Evolutionary conservation across 345 rosid genomes (phyloP).

Genomic region (Erodium maritimum): DNA sequence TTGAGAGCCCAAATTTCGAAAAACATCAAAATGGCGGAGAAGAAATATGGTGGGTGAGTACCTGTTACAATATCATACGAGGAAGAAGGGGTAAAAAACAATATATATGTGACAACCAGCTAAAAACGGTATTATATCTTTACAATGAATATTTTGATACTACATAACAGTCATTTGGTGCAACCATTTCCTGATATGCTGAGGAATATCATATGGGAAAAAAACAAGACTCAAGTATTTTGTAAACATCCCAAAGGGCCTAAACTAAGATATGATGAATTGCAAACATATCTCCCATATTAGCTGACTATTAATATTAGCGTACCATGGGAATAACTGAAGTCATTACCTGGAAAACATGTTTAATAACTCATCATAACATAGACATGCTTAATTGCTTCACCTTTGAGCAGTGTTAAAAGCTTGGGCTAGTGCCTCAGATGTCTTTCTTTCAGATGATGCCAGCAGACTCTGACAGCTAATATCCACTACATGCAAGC

Average conservation of each 20-base stretch:
- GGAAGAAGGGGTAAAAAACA: constrained; percentile 8
- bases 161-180: not conserved
- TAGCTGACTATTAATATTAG: not conserved
- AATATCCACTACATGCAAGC: constrained; percentile 83
- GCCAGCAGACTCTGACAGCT: constrained; percentile 74
- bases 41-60: constrained; percentile 77
- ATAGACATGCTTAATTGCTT: constrained; percentile 15
- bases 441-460: constrained; percentile 63
- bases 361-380: constrained; percentile 2
- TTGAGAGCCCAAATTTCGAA: constrained; percentile 52
- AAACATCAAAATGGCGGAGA: constrained; percentile 83
- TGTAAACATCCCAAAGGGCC: not conserved
- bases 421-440: constrained; percentile 71
- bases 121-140: not conserved
- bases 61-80: constrained; percentile 30
- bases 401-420: constrained; percentile 82
- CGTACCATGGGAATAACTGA: too few species aligned
- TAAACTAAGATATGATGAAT: not conserved
- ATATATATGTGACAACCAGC: constrained; percentile 4
- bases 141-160: not conserved
- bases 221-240: not conserved
- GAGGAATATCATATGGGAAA: not conserved
- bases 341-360: not conserved
- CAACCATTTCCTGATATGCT: not conserved
- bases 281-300: not conserved